Base-by-base conservation (phyloP, 192 early-diverging fungal genomes). In the Coemansia pectinata region DNA sequence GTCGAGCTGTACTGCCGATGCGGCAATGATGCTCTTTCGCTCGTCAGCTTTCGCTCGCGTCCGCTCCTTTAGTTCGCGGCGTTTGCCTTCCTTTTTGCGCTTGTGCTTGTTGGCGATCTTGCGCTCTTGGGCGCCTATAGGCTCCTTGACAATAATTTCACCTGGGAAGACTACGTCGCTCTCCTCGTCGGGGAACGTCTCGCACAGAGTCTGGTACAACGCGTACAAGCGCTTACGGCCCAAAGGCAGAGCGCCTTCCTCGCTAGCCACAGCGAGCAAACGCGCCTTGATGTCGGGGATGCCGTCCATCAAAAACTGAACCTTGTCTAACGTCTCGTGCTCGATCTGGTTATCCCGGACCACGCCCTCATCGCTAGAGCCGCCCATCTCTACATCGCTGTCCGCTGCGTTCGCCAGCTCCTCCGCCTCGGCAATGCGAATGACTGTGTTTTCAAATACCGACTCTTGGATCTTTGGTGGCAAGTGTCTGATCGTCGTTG, bases 351-450 rank as follows among this genome's bases (percentile, higher is more conserved):
- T 83, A 69, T 77, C 72, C 11, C 41, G 44, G 21, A 62, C 52
- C 27, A 70, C 63, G 23, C 41, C 61, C 42, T 72, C 58, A 7
- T 34, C 36, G 15, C 52, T 64, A 0, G 47, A 33, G 4, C 25
- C 60, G 10, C 10, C 23, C 31, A 15, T 36, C 10, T 62, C 62
- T 7, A 47, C 63, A 29, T 67, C 66, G 58, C 25, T 33, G 42
- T 31, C 53, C 2, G 69, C 62, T 21, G 36, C 63, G 25, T 58
- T 65, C 17, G 63, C 57, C 33, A 66, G 65, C 48, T 77, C 75
- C 58, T 83, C 80, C 4, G 80, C 80, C 50, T 83, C 75, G 47
- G 80, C 80, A 52, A 83, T 83, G 19, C 80, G 80, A 19, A 83
- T 65, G 23, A 83, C 80, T 25, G 68, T 68, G 45, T 71, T 74